These are phyloP conservation scores for Paecilomyces dactylethromorphus DNA, from an alignment of 2,329 filamentous ascomycete species.

Conservation along the genomic window DNA sequence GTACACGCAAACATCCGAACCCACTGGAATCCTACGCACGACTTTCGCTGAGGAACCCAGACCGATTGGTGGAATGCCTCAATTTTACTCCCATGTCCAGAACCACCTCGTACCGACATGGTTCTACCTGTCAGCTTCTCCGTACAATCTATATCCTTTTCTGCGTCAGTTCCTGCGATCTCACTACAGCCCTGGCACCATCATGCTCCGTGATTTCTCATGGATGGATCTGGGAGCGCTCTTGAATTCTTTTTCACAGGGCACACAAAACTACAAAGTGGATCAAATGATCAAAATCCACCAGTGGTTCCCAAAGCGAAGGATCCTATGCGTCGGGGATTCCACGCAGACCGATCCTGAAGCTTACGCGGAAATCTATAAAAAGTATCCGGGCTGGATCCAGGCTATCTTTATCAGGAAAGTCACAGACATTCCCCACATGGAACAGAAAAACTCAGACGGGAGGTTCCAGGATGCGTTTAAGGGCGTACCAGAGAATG, in stretches of 20 bases:
- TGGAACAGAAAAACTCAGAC: conserved; percentile 66
- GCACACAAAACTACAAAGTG: conserved; percentile 81
- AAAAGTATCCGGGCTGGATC: conserved; percentile 67
- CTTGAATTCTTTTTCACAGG: conserved; percentile 69
- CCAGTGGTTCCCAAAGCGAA: conserved; percentile 68
- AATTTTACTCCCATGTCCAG: conserved; percentile 66
- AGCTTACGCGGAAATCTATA: conserved; percentile 72
- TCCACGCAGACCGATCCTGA: conserved; percentile 90
- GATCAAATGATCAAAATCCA: conserved; percentile 72
- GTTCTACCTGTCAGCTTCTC: conserved; percentile 91
- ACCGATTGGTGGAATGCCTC: conserved; percentile 73
- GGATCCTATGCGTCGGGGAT: conserved; percentile 81
- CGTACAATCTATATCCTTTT: conserved; percentile 90
- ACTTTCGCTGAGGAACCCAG: conserved; percentile 74
- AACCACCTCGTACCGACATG: conserved; percentile 59
- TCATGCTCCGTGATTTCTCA: conserved; percentile 76
- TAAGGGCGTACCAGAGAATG: conserved; percentile 58
- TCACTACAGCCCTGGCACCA: conserved; percentile 68
- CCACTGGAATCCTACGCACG: conserved; percentile 70
- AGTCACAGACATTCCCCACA: conserved; percentile 67
- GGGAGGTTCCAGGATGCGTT: conserved; percentile 80
- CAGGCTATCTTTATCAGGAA: conserved; percentile 79
- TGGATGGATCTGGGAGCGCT: conserved; percentile 81
- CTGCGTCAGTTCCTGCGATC: conserved; percentile 65
- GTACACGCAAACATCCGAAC: conserved; percentile 72